Percentiles rank a stretch among this genome's conserved stretches.
These are phyloP conservation scores for Sporothrix schenckii DNA, from an alignment of 2,329 filamentous ascomycete species.

Conservation along the genomic window DNA sequence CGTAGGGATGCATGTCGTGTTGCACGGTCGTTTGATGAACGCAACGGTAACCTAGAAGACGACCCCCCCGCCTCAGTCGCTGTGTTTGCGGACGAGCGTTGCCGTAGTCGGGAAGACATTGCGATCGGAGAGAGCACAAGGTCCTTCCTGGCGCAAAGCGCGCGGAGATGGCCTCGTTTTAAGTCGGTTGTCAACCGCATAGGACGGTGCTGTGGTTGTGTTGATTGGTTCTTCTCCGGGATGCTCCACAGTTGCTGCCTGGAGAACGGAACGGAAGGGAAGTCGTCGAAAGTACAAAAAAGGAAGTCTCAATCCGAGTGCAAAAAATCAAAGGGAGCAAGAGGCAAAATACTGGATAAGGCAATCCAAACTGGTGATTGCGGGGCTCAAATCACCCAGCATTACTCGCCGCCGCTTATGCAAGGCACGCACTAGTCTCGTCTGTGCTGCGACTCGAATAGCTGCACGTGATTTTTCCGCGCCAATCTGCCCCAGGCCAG, in stretches of 20 bases:
- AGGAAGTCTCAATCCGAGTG: background rate
- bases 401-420: conserved; percentile 25
- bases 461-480: background rate
- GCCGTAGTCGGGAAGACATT: conserved; percentile 30
- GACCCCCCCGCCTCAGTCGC: background rate
- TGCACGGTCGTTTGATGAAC: conserved; percentile 25
- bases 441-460: background rate
- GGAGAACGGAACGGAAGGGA: background rate
- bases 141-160: background rate
- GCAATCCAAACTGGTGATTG: background rate
- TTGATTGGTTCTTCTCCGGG: background rate
- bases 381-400: conserved; percentile 15
- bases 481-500: background rate
- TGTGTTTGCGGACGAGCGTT: background rate
- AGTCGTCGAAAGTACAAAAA: background rate
- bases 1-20: conserved; percentile 30
- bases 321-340: background rate
- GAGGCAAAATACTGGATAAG: background rate
- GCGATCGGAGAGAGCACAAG: background rate
- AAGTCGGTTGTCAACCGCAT: background rate
- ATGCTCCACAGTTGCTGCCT: conserved; percentile 14
- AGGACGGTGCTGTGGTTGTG: background rate
- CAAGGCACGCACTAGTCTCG: conserved; percentile 24
- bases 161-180: conserved; percentile 2
- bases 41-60: conserved; percentile 5